Percentiles rank a stretch among this genome's conserved stretches.
phyloP scores from a whole-genome alignment of 75 land plant genomes.

The Cryptomeria japonica region DNA sequence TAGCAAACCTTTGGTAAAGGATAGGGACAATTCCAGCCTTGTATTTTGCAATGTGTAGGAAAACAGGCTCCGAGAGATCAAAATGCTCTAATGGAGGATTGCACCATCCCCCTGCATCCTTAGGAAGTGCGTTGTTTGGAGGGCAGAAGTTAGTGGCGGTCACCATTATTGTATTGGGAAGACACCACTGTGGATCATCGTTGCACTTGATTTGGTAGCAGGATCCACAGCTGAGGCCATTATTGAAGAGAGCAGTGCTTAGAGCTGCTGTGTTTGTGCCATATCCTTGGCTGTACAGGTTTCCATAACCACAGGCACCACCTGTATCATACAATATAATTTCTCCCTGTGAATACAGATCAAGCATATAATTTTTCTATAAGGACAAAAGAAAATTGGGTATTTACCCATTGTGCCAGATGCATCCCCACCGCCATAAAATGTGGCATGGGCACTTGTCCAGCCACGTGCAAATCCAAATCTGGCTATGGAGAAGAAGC shows the following conservation, averaged over 20 bases:
- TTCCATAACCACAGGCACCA: conserved; percentile 32
- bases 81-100: conserved; percentile 14
- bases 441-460: conserved; percentile 18
- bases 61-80: conserved; percentile 12
- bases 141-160: conserved; percentile 24
- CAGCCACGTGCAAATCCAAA: conserved; percentile 5
- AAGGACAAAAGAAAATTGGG: not conserved
- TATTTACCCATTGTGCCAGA: conserved; percentile 11
- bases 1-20: conserved; percentile 6
- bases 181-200: conserved; percentile 15
- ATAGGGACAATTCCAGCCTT: conserved; percentile 15
- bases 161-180: not conserved
- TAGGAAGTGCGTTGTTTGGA: conserved; percentile 4
- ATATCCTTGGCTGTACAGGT: conserved; percentile 26
- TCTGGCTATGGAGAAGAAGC: not conserved
- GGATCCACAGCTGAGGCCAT: conserved; percentile 25
- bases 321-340: conserved; percentile 5
- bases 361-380: too few relatives aligned
- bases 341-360: not conserved
- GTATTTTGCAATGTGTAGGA: conserved; percentile 4
- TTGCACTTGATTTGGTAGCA: conserved; percentile 25
- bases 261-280: conserved; percentile 29
- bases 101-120: conserved; percentile 15
- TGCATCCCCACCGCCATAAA: conserved; percentile 20
- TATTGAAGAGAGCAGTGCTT: conserved; percentile 25